Base-by-base conservation (phyloP, 805 yeast genomes). In the Millerozyma acaciae region DNA sequence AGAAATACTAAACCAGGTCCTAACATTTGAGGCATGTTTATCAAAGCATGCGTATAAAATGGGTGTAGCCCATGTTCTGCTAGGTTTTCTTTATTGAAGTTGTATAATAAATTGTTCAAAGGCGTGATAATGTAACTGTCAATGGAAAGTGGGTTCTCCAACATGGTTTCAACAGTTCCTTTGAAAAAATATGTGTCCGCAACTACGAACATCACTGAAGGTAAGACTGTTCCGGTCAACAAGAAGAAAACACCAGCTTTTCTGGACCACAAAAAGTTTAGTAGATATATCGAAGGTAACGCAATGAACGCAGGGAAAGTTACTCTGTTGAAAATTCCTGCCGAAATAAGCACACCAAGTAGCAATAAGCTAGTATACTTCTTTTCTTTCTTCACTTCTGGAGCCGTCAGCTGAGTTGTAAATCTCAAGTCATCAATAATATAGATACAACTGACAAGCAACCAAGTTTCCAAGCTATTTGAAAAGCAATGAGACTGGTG, bases 401-500 rank as follows among this genome's bases (percentile, higher is more conserved):
- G 27, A 9, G 16, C 35, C 29, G 28, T 37, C 26, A 29, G 37
- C 22, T 47, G 52, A 8, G 35, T 17, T 30, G 37, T 46, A 44
- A 34, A 48, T 44, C 60, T 45, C 49, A 73, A 50, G 47, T 58
- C 65, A 44, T 62, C 70, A 24, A 82, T 67, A 19, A 79, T 53
- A 38, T 70, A 73, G 5, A 84, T 48, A 10, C 68, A 52, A 44
- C 73, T 52, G 14, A 80, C 44, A 7, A 83, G 60, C 26, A 82
- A 51, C 35, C 60, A 54, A 23, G 84, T 82, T 53, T 93, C 99
- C 2, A 85, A 50, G 15, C 88, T 75, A 52, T 93, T 93, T n/a
- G 96, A 84, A 47, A 93, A 84, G 1, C 94, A 78, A 51, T 88
- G 97, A 0, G 85, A 68, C 51, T 93, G 97, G 47, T 80, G 80